Percentiles rank a stretch among this genome's conserved stretches.
phyloP scores from a whole-genome alignment of 2,329 filamentous ascomycete genomes.

The Ophiostoma sp. region DNA sequence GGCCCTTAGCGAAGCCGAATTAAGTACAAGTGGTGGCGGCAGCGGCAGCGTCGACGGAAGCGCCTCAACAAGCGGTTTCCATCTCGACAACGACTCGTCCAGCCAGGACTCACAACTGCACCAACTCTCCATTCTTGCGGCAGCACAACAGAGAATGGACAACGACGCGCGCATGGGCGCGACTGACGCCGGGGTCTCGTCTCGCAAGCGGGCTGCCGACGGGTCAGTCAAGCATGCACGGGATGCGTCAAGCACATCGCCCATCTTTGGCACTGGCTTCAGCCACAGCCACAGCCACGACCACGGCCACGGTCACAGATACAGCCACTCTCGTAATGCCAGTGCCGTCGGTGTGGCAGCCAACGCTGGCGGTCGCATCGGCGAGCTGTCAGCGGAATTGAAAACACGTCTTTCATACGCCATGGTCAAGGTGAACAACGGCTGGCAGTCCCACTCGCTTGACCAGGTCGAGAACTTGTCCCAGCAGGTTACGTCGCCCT shows the following conservation, averaged over 20 bases:
- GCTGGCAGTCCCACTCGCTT: constrained; percentile 74
- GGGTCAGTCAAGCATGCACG: constrained; percentile 60
- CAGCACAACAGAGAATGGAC: constrained; percentile 47
- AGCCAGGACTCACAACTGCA: constrained; percentile 54
- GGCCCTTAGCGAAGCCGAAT: constrained; percentile 40
- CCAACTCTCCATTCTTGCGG: constrained; percentile 54
- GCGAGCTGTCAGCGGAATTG: constrained; percentile 76
- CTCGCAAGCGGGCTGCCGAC: constrained; percentile 71
- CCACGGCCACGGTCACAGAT: background rate
- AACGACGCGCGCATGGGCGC: constrained; percentile 32
- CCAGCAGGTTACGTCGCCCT: constrained; percentile 56
- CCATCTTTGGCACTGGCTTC: constrained; percentile 34
- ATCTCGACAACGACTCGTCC: constrained; percentile 34
- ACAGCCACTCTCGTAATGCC: constrained; percentile 63
- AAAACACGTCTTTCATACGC: constrained; percentile 84
- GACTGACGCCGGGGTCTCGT: constrained; percentile 34
- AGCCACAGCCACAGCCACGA: background rate
- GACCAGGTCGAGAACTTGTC: constrained; percentile 72
- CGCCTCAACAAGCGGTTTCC: constrained; percentile 7
- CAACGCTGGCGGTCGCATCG: constrained; percentile 63
- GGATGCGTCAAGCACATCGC: constrained; percentile 42
- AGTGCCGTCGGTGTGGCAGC: constrained; percentile 61
- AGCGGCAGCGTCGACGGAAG: constrained; percentile 28
- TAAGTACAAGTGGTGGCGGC: constrained; percentile 38
- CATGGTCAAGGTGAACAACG: constrained; percentile 87